These are phyloP conservation scores for Podospora conica DNA, from an alignment of 495 filamentous ascomycete species.

Conservation along the genomic window DNA sequence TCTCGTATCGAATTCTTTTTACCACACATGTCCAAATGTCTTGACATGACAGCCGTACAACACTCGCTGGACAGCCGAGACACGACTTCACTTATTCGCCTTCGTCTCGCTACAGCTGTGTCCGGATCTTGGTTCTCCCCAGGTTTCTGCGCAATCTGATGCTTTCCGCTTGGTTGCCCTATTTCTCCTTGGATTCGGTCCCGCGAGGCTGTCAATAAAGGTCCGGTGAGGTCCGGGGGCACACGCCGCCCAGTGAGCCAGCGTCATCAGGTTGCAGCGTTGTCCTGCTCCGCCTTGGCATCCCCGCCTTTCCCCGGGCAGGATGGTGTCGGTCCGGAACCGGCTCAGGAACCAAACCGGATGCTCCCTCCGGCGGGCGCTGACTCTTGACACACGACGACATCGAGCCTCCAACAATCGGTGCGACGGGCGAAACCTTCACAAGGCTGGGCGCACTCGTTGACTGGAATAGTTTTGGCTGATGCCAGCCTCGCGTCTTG, in stretches of 20 bases:
- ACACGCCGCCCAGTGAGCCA: not conserved
- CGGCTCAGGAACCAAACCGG: not conserved
- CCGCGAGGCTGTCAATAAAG: not conserved
- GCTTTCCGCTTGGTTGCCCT: not conserved
- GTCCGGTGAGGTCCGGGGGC: not conserved
- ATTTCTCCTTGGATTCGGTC: not conserved
- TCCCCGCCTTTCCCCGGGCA: not conserved
- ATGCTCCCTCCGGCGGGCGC: not conserved
- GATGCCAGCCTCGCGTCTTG: not conserved
- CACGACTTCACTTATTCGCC: not conserved
- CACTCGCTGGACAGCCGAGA: not conserved
- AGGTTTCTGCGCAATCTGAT: not conserved
- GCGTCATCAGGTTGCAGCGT: not conserved
- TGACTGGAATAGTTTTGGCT: not conserved
- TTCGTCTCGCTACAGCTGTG: not conserved
- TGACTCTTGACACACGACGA: conserved; percentile 9
- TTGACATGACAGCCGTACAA: not conserved
- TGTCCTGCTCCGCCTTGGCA: not conserved
- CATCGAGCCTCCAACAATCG: not conserved
- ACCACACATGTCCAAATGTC: not conserved
- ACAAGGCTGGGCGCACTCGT: not conserved
- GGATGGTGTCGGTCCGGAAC: not conserved
- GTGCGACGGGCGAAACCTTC: not conserved
- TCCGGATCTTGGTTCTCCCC: not conserved
- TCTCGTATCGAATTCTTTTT: not conserved